phyloP scores from a whole-genome alignment of 495 filamentous ascomycete genomes.

The Xylaria curta region DNA sequence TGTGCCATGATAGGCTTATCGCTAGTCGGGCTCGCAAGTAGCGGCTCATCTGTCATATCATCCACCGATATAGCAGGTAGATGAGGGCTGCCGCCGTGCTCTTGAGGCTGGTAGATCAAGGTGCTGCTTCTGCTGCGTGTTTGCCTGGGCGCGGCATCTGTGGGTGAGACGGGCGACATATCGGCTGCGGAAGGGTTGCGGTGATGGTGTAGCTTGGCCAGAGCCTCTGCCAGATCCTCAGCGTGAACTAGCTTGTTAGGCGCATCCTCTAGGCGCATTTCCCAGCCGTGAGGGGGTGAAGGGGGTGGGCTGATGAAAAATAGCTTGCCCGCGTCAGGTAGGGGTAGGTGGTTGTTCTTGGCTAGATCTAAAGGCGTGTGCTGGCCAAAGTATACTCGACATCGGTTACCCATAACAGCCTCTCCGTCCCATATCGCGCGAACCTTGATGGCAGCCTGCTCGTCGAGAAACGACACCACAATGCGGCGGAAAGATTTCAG shows the following conservation, averaged over 20 bases:
- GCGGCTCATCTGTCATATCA: conserved; percentile 74
- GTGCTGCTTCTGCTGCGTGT: conserved; percentile 62
- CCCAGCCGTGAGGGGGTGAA: conserved; percentile 90
- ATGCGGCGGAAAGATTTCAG: conserved; percentile 93
- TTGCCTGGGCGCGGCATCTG: conserved; percentile 33
- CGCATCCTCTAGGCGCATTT: conserved; percentile 84
- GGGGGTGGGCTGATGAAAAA: conserved; percentile 98
- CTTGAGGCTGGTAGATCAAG: conserved; percentile 76
- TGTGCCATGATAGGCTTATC: conserved; percentile 69
- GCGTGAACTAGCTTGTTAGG: conserved; percentile 95
- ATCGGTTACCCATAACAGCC: conserved; percentile 69
- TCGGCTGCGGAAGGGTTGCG: conserved; percentile 28
- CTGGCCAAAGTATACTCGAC: conserved; percentile 89
- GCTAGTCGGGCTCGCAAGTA: conserved; percentile 49
- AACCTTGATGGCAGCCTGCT: conserved; percentile 73
- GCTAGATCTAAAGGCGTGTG: conserved; percentile 61
- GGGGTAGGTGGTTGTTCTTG: conserved; percentile 73
- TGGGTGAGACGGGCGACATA: conserved; percentile 43
- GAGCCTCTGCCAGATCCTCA: conserved; percentile 81
- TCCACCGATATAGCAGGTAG: conserved; percentile 91
- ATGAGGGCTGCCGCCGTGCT: conserved; percentile 75
- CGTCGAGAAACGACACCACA: conserved; percentile 81
- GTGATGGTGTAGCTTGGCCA: conserved; percentile 68
- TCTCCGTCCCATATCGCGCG: conserved; percentile 75
- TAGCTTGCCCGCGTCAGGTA: conserved; percentile 85